Conservation (phyloP, 2,329 filamentous ascomycete genomes). For the Pyrenophora graminea region DNA sequence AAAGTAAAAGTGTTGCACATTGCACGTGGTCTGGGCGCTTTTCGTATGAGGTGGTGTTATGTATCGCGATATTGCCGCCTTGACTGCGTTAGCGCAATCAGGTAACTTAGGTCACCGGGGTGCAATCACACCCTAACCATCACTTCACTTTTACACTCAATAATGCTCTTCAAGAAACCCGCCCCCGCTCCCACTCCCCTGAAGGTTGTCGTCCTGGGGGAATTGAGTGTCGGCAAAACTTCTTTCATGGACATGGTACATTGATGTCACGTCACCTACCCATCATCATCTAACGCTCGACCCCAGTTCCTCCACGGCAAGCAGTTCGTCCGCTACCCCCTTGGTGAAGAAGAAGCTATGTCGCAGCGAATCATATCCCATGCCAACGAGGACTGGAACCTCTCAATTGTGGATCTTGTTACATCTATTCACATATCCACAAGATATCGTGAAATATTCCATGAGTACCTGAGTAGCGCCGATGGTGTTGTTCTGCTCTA, state of each 20-base stretch:
- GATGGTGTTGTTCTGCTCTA: slow-evolving; percentile 37
- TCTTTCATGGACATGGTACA: slow-evolving; percentile 32
- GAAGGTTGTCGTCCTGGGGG: slow-evolving; percentile 27
- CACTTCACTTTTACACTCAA: background rate
- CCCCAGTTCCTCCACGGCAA: slow-evolving; percentile 13
- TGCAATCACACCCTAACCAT: background rate
- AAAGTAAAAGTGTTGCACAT: too few relatives aligned
- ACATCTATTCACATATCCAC: slow-evolving; percentile 14
- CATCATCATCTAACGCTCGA: background rate
- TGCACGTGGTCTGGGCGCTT: too few relatives aligned
- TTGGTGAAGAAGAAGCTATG: slow-evolving; percentile 8
- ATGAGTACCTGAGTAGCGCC: slow-evolving; percentile 12
- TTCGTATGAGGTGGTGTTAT: too few relatives aligned
- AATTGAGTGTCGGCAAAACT: slow-evolving; percentile 31
- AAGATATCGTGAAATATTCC: slow-evolving; percentile 3
- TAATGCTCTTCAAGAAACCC: slow-evolving; percentile 1
- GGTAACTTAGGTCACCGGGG: background rate
- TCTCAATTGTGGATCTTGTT: slow-evolving; percentile 30
- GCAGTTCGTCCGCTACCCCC: slow-evolving; percentile 9
- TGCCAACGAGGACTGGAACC: slow-evolving; percentile 6
- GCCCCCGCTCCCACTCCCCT: background rate
- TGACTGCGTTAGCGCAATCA: background rate
- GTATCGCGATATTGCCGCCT: too few relatives aligned
- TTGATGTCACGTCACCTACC: background rate
- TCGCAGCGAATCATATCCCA: slow-evolving; percentile 12